Base-by-base conservation (phyloP, 1,284 basidiomycete genomes). In the Ganoderma meredithae region DNA sequence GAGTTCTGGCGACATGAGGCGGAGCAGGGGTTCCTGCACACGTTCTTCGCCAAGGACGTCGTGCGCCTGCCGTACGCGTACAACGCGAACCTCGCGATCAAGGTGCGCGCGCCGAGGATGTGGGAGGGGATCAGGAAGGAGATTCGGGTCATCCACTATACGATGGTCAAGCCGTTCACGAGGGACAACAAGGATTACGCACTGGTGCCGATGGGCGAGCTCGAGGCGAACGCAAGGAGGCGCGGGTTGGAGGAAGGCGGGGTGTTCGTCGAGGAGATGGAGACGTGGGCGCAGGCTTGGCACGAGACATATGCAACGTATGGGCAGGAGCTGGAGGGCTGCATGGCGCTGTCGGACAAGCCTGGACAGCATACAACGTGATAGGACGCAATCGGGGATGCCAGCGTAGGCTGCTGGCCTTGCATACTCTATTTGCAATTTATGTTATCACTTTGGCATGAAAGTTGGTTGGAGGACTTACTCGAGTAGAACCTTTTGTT, bases 21-120 rank as follows among this genome's bases (percentile, higher is more conserved):
- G 3, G 83, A 84, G 66, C 83, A 84, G 75, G 76, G 80, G 13
- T 85, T 84, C 74, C 73, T 86, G n/a, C 84, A 85, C 70, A 62
- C 80, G 27, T 85, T 82, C 71, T 85, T 81, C 66, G 82, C 78
- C 1, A 76, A 78, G 22, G 79, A 80, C 49, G 79, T 74, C 25
- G 73, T 81, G 44, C 77, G 80, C 19, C 77, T 86, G 8, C 84
- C 84, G 12, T 84, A 83, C 67, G 75, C 78, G 52, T 85, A 85
- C 75, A 85, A 84, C 71, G 83, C 79, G 62, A 84, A 85, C 73
- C 75, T 85, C 3, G 83, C 80, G 5, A 82, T 85, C 69, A 85
- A 83, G 74, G 69, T 68, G 62, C 73, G 79, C 47, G 80, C 73
- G 65, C 76, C 75, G 15, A 66, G 49, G 55, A 41, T 84, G 47